Conservation (phyloP, 2,329 filamentous ascomycete species). For the Sclerotinia trifoliorum region DNA sequence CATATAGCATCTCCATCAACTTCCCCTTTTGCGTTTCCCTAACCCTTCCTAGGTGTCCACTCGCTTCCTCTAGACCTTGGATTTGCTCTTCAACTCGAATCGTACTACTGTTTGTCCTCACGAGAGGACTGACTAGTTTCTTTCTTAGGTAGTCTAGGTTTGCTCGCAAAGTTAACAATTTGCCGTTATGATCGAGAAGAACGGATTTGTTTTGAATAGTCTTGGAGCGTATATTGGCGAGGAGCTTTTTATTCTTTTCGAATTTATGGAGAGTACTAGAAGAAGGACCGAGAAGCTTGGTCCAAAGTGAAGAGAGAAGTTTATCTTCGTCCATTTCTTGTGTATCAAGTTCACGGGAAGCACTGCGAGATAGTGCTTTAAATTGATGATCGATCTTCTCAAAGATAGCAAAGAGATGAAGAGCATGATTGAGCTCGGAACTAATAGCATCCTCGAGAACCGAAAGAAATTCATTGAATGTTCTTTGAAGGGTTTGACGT, state of each 20-base stretch:
- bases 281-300: constrained; percentile 75
- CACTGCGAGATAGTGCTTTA: constrained; percentile 79
- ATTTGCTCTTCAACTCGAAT: constrained; percentile 84
- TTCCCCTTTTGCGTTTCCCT: constrained; percentile 79
- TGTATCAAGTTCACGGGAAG: constrained; percentile 76
- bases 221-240: constrained; percentile 74
- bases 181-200: constrained; percentile 81
- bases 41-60: constrained; percentile 72
- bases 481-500: constrained; percentile 75
- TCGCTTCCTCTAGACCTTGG: constrained; percentile 74
- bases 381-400: constrained; percentile 90
- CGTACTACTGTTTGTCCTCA: constrained; percentile 66
- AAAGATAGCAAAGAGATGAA: constrained; percentile 83
- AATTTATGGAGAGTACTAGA: constrained; percentile 79
- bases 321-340: constrained; percentile 81
- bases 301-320: constrained; percentile 81
- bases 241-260: constrained; percentile 80
- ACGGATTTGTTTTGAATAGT: constrained; percentile 86
- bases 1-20: constrained; percentile 77
- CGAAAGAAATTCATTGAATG: constrained; percentile 82
- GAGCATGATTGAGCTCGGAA: constrained; percentile 76
- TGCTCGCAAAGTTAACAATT: constrained; percentile 78
- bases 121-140: constrained; percentile 81
- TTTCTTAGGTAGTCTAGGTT: constrained; percentile 81
- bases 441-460: constrained; percentile 88